phyloP scores from a whole-genome alignment of 2,329 filamentous ascomycete species.

The Ophiostoma novo-ulmi region DNA sequence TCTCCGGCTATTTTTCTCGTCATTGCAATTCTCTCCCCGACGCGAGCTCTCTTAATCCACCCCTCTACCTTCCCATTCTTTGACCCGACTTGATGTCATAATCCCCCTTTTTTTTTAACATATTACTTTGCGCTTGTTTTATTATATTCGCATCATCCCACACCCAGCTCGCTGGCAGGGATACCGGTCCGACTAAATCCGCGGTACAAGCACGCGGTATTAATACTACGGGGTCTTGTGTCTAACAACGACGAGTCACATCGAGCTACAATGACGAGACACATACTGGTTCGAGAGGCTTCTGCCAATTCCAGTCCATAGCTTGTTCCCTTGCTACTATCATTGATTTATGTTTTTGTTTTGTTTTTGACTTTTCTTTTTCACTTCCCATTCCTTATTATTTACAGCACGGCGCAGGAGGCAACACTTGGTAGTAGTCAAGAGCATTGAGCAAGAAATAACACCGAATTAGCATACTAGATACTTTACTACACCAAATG shows the following conservation, averaged over 20 bases:
- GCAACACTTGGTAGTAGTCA: slow-evolving; percentile 10
- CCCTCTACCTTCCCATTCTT: slow-evolving; percentile 7
- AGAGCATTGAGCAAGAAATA: slow-evolving; percentile 11
- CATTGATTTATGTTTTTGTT: neutral
- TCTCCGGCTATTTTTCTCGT: neutral
- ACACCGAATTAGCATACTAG: neutral
- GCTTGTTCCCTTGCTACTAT: slow-evolving; percentile 12
- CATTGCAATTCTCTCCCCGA: neutral
- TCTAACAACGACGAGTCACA: slow-evolving; percentile 17
- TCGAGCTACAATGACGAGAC: slow-evolving; percentile 12
- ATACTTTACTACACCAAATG: neutral
- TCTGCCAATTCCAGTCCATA: neutral
- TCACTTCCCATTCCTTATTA: neutral
- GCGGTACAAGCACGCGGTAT: slow-evolving; percentile 22
- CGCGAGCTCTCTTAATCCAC: neutral
- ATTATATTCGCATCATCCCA: slow-evolving; percentile 11
- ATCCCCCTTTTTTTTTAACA: slow-evolving; percentile 11
- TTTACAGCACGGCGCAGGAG: slow-evolving; percentile 11
- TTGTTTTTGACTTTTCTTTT: neutral
- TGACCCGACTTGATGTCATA: slow-evolving; percentile 21
- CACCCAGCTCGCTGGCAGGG: slow-evolving; percentile 12
- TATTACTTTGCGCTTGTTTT: slow-evolving; percentile 14
- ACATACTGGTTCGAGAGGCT: neutral
- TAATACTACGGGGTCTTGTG: slow-evolving; percentile 19
- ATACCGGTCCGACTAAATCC: slow-evolving; percentile 20